phyloP scores from a whole-genome alignment of 2,329 filamentous ascomycete species.

The Colletotrichum caudatum region DNA sequence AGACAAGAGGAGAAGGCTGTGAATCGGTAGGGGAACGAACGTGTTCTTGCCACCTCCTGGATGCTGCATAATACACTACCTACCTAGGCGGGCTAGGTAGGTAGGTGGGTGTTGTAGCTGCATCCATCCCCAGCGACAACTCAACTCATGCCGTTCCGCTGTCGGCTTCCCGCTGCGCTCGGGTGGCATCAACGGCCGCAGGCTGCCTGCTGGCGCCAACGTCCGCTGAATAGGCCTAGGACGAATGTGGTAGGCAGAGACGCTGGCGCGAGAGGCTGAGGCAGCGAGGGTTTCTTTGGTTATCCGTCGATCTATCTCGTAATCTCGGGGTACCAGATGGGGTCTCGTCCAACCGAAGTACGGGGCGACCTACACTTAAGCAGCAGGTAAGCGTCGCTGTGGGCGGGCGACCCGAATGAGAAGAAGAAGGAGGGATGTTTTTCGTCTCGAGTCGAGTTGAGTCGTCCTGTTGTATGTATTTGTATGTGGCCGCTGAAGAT shows the following conservation, averaged over 20 bases:
- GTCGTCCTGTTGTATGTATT: background rate
- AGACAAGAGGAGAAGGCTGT: background rate
- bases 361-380: background rate
- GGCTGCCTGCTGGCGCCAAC: background rate
- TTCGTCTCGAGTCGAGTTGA: background rate
- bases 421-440: background rate
- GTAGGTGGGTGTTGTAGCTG: background rate
- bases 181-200: background rate
- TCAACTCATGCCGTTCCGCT: conserved; percentile 11
- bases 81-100: too few relatives aligned
- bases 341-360: background rate
- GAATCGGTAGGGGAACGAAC: background rate
- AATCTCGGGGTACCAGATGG: background rate
- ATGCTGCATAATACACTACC: conserved; percentile 12
- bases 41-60: conserved; percentile 25
- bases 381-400: background rate
- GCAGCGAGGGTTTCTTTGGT: conserved; percentile 7
- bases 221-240: conserved; percentile 7
- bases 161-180: conserved; percentile 5
- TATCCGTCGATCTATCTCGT: conserved; percentile 14
- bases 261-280: background rate
- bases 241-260: conserved; percentile 16
- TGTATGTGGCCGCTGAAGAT: background rate
- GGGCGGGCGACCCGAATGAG: background rate
- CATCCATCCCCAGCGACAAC: background rate